Evolutionary conservation across 2,329 filamentous ascomycete species (phyloP), one percentile per base, ranked within the genome.

Genomic region (Penicillium sp.): DNA sequence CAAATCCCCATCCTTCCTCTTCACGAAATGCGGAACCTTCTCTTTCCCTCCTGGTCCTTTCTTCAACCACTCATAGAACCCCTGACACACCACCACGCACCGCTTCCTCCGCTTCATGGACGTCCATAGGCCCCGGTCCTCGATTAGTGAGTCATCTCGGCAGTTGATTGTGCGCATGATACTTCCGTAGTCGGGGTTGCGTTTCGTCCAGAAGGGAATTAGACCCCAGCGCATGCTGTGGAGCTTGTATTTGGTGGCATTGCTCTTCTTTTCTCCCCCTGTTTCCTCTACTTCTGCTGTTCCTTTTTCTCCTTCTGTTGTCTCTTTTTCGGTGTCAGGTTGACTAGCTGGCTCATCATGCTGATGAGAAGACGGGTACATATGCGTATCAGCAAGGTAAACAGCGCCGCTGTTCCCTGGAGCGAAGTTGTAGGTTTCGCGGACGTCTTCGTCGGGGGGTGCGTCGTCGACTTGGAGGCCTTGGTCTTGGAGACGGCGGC

Each of bases 211-310:
- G 68, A 85, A 95, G 0, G 93, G 91, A 12, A 97, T 77, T 6
- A 98, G 77, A 0, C 91, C 93, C 93, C 93, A 98, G 77, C 88
- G 91, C 87, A 97, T 97, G 2, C 83, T 77, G 66, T 96, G 89
- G 8, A 98, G 74, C 67, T 87, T 91, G 72, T 94, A 95, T 57
- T 72, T 81, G 9, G 76, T 75, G 51, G 72, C 65, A n/a, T n/a
- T n/a, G n/a, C n/a, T n/a, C n/a, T n/a, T n/a, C n/a, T n/a, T n/a
- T n/a, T n/a, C n/a, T n/a, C n/a, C n/a, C n/a, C n/a, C n/a, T n/a
- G n/a, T n/a, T n/a, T n/a, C n/a, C n/a, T n/a, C n/a, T n/a, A n/a
- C n/a, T n/a, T n/a, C n/a, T n/a, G n/a, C n/a, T n/a, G n/a, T n/a
- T n/a, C 40, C 22, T 24, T 31, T 49, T 37, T 26, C 41, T 39